Conservation (phyloP, 768 basidiomycete genomes). For the Pseudohyphozyma bogoriensis region DNA sequence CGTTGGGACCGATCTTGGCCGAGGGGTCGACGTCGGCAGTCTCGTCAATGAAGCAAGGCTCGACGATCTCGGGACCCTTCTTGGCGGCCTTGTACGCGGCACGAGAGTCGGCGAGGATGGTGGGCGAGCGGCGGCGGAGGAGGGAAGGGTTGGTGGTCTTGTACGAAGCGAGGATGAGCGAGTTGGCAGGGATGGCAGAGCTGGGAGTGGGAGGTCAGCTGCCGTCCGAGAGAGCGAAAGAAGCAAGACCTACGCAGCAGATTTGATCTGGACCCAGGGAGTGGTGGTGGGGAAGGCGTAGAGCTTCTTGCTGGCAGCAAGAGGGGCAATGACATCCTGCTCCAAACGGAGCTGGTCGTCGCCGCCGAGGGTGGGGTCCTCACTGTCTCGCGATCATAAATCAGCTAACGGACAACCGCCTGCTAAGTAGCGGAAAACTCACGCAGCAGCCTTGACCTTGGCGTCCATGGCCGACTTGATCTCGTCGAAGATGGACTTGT, state of each 20-base stretch:
- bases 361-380: slow-evolving; percentile 36
- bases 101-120: slow-evolving; percentile 31
- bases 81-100: slow-evolving; percentile 17
- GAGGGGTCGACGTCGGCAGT: slow-evolving; percentile 39
- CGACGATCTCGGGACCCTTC: slow-evolving; percentile 35
- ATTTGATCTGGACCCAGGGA: slow-evolving; percentile 45
- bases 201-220: slow-evolving; percentile 16
- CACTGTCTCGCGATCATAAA: slow-evolving; percentile 14
- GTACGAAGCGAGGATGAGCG: slow-evolving; percentile 41
- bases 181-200: slow-evolving; percentile 44
- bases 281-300: slow-evolving; percentile 41
- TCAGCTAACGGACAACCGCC: not conserved
- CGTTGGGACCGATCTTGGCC: slow-evolving; percentile 44
- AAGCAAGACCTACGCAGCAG: slow-evolving; percentile 38
- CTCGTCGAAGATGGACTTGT: slow-evolving; percentile 42
- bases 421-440: slow-evolving; percentile 10
- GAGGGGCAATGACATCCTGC: slow-evolving; percentile 43
- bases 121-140: slow-evolving; percentile 35
- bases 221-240: not conserved
- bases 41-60: slow-evolving; percentile 42
- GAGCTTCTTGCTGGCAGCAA: slow-evolving; percentile 40
- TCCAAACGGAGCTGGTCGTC: slow-evolving; percentile 44
- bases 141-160: slow-evolving; percentile 38
- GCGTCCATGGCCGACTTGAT: slow-evolving; percentile 42
- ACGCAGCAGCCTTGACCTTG: slow-evolving; percentile 38